Base-by-base conservation (phyloP, 768 basidiomycete species). In the Rhodotorula sphaerocarpa region DNA sequence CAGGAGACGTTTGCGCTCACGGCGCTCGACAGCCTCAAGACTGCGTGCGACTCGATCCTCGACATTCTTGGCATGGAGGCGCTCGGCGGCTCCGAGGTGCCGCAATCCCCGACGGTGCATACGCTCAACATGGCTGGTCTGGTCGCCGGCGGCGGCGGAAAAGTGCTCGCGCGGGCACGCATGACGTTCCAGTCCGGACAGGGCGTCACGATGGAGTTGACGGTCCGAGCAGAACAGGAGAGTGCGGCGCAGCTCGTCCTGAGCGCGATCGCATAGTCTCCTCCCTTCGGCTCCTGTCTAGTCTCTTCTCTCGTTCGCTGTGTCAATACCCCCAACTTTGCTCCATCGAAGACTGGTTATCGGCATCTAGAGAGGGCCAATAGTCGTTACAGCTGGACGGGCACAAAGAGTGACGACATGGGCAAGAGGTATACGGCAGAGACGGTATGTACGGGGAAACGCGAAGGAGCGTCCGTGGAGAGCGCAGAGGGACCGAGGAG, bases 31-130 rank as follows among this genome's bases (percentile, higher is more conserved):
- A 89, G 86, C 64, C 81, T 99, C 67, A 90, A 92, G 81, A 90
- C 90, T 72, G 93, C 93, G 16, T 95, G 92, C 76, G 87, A 91
- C 73, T 95, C 93, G 31, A 86, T 97, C 71, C 83, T 92, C 70
- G 92, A 95, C 73, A 87, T 97, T 34, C 84, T 97, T 66, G 87
- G 89, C 74, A 97, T 99, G 93, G 90, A 96, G 73, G 82, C 95
- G 10, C 79, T 99, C 23, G 93, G 93, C 66, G 95, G 95, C 18
- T 85, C 87, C 7, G 89, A 96, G 75, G 75, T 77, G 12, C 90
- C 93, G 0, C 78, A 83, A 25, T 88, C 88, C 31, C 79, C 84
- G 14, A 85, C 90, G 6, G 87, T 96, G 52, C 95, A 99, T 76
- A 93, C 92, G 33, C 81, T 99, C 57, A 92, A 93, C 73, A 75